Evolutionary conservation across 2,329 filamentous ascomycete genomes (phyloP), one percentile per base, ranked within the genome.

Genomic region (Aureobasidium vineae): DNA sequence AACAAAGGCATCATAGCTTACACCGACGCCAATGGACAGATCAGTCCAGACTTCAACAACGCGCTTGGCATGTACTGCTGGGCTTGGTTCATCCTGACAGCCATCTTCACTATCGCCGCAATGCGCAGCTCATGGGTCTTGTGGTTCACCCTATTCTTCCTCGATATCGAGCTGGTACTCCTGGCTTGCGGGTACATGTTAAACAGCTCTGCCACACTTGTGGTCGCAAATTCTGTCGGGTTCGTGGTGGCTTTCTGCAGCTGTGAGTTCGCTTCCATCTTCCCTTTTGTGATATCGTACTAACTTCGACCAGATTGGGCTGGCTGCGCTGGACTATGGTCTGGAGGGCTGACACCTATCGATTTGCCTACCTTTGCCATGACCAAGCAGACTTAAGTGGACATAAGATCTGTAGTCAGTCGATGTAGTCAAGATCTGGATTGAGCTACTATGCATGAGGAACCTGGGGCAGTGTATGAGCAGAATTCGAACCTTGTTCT

Each of bases 1-100:
- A 15, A 49, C 23, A 21, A n/a, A 15, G 23, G 11, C 2, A 15
- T 23, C 28, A 31, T 31, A 49, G 72, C 77, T n/a, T 79, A 79
- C 21, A 59, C 33, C 70, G 75, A 73, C 21, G 73, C 71, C n/a
- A 73, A 72, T 1, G 75, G 75, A 38, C 40, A 64, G 15, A 54
- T 72, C 13, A 70, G 59, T 6, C 47, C 66, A 1, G 70, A 73
- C 19, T 73, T 75, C 64, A 63, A 69, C 33, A 70, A 74, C 31
- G 73, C 73, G 10, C 23, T 75, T 56, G 70, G 71, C 1, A 71
- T 74, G 63, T 74, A 69, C 64, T 28, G 71, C 15, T 74, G 72
- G 71, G 73, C 71, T 5, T 75, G 73, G 73, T 74, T 75, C 49
- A 74, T 74, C 36, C 52, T 75, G 13, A 75, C 69, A 0, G 70